Base-by-base conservation (phyloP, 805 yeast species). In the Wickerhamiella kurtzmanii region DNA sequence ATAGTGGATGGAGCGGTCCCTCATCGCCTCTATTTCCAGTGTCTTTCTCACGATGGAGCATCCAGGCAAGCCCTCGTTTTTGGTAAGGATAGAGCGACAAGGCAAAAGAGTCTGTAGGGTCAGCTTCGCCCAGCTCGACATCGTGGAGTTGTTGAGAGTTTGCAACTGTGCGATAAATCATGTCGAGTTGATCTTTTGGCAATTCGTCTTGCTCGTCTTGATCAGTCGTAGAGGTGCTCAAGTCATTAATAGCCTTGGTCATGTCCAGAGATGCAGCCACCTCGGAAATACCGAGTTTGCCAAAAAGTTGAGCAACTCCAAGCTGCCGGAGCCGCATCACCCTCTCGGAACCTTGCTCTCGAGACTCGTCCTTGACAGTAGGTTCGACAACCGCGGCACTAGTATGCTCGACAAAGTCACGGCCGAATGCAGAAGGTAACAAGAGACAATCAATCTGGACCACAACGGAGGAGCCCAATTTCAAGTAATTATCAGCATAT, bases 51-150 rank as follows among this genome's bases (percentile, higher is more conserved):
- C 89, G 68, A 28, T 77, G 72, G n/a, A 86, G 64, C 89, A 87
- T 80, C 96, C 96, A 87, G 1, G 88, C 76, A 25, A 86, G 64
- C 0, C 94, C 95, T 56, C 80, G 85, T 50, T 75, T 79, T 62
- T 89, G 97, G 60, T 89, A 89, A 1, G 77, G 74, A 47, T 95
- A 68, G 44, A 89, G 64, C 1, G 66, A 65, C 44, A 88, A 55
- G 6, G 68, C 69, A 56, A 87, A 82, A 1, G 69, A 56, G 46
- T 73, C 72, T 0, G 73, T 71, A 2, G 78, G 78, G 0, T 82
- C 74, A 50, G 76, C 80, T 1, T 88, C 88, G 3, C 81, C 65
- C 21, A 71, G 67, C 9, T 74, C 72, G 9, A 40, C 22, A 15
- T 39, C 50, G 4, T 25, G 19, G 16, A 41, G 43, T 9, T 41